Base-by-base conservation (phyloP, 345 rosid genomes). In the Euphorbia lathyris region DNA sequence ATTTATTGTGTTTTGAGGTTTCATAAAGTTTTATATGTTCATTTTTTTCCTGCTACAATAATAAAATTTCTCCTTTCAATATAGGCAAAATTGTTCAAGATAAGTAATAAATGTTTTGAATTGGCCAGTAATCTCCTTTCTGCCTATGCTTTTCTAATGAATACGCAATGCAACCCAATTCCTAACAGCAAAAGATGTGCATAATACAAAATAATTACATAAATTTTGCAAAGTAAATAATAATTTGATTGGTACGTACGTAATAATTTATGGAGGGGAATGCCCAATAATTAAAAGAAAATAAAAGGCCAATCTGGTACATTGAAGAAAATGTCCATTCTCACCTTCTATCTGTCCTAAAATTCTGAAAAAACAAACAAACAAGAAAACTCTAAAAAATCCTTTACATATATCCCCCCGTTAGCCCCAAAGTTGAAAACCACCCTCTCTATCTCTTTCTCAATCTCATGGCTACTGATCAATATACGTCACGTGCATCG, bases 391-490 rank as follows among this genome's bases (percentile, higher is more conserved):
- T 19, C 47, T 61, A 4, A 34, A 34, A 61, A 1, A 61, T 17
- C 4, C 9, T 5, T 34, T 40, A 34, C 38, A 34, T 34, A 22
- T 11, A 22, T 58, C 67, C 27, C 27, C 5, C 4, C 40, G 43
- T 29, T 40, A 45, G 14, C 65, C 63, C 43, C 43, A 40, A 40
- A 40, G 43, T 40, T 40, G 43, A 40, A 25, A 48, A 22, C 27
- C 34, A 17, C 67, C 71, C 36, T 14, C 70, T 34, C 51, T 16
- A 30, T 27, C 30, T 57, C 4, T 40, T 36, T 22, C 59, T 38
- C 23, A 9, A 16, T 59, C 16, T 52, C 40, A 81, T 84, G 86
- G 86, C 88, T 0, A 70, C 69, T 1, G 83, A 79, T 26, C 45
- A 51, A 22, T 79, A 82, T 5, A 22, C 43, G 68, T 68, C 83